Evolutionary conservation across 257 asterid species (phyloP).

Genomic region (Eustoma russellianum): DNA sequence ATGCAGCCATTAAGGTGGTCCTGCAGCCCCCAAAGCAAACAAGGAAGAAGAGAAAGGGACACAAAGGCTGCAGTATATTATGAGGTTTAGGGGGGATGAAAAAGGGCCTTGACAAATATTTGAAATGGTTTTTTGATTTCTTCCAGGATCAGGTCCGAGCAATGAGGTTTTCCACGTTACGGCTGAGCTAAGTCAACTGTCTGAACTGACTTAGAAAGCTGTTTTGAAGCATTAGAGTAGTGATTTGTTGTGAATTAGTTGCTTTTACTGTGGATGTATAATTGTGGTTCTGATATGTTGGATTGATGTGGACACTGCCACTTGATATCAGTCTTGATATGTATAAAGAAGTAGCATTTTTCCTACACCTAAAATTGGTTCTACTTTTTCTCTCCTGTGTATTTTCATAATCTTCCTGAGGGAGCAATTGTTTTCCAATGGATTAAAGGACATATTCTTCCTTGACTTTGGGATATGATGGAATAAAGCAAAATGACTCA

Average conservation of each 20-base stretch:
- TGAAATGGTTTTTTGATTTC: not conserved
- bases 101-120: not conserved
- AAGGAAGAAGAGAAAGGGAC: slow-evolving; percentile 71
- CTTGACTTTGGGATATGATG: too few species aligned
- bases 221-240: slow-evolving; percentile 13
- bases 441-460: too few species aligned
- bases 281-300: slow-evolving; percentile 2
- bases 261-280: slow-evolving; percentile 25
- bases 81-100: slow-evolving; percentile 23
- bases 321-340: slow-evolving; percentile 5
- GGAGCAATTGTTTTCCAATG: too few species aligned
- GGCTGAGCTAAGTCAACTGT: slow-evolving; percentile 11
- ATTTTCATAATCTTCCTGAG: not conserved
- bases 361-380: too few species aligned
- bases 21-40: slow-evolving; percentile 66
- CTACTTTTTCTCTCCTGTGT: not conserved
- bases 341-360: slow-evolving; percentile 8
- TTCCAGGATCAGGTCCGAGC: slow-evolving; percentile 4
- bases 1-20: slow-evolving; percentile 70
- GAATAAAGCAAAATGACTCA: too few species aligned
- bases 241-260: slow-evolving; percentile 13
- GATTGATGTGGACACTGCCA: slow-evolving; percentile 3
- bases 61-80: slow-evolving; percentile 58
- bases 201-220: slow-evolving; percentile 25
- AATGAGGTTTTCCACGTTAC: slow-evolving; percentile 9